Evolutionary conservation across 1,284 basidiomycete species (phyloP).

Genomic region (Laetiporus sulphureus): DNA sequence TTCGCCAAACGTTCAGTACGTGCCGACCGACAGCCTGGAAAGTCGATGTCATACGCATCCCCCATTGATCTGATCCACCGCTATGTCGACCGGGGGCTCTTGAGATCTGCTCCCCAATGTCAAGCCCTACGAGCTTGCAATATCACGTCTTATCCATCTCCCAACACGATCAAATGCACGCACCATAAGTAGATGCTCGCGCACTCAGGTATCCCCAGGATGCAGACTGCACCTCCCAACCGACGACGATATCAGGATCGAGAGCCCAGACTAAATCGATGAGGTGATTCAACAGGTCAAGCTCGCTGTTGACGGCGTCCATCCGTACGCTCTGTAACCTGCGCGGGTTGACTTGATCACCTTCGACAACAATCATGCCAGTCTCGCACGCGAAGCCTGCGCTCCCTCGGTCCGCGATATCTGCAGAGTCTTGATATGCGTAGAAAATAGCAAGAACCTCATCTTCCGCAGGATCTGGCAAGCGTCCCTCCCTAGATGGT

Average conservation of each 20-base stretch:
- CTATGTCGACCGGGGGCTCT: conserved; percentile 47
- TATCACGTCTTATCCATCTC: conserved; percentile 9
- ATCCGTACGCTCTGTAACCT: conserved; percentile 40
- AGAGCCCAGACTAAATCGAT: conserved; percentile 72
- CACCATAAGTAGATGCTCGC: conserved; percentile 64
- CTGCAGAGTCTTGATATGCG: conserved; percentile 53
- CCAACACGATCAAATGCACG: conserved; percentile 14
- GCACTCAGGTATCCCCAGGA: conserved; percentile 90
- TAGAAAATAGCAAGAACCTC: conserved; percentile 70
- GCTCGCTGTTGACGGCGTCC: conserved; percentile 62
- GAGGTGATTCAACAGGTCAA: conserved; percentile 78
- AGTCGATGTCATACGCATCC: conserved; percentile 69
- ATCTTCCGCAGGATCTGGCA: conserved; percentile 72
- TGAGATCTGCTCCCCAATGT: conserved; percentile 61
- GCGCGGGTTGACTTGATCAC: conserved; percentile 30
- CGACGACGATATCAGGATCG: conserved; percentile 89
- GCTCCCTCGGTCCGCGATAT: conserved; percentile 25
- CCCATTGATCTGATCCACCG: conserved; percentile 63
- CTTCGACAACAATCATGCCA: conserved; percentile 58
- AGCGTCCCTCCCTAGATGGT: conserved; percentile 52
- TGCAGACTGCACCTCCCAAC: conserved; percentile 86
- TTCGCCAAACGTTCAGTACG: conserved; percentile 88
- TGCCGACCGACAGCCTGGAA: conserved; percentile 87
- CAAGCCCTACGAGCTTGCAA: conserved; percentile 45
- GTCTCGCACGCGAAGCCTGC: conserved; percentile 33